A percentile compares a stretch with the other conserved stretches of the same genome.
Evolutionary conservation across 2,329 filamentous ascomycete genomes (phyloP).

Genomic region (Lecanicillium sp.): DNA sequence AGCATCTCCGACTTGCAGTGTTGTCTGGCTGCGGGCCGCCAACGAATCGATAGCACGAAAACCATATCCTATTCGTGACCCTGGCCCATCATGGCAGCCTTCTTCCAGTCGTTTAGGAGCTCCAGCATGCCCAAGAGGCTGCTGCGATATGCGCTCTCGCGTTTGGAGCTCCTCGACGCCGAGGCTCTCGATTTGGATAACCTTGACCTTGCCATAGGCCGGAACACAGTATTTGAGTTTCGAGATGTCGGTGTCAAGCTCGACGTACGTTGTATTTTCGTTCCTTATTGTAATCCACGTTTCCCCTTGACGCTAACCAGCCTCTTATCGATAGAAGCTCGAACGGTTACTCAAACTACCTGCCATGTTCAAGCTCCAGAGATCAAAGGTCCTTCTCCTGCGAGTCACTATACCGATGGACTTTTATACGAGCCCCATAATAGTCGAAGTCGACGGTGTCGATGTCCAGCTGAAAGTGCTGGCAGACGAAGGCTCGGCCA

Average conservation of each 20-base stretch:
- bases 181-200: slow-evolving; percentile 81
- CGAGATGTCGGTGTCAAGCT: slow-evolving; percentile 77
- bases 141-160: slow-evolving; percentile 76
- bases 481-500: slow-evolving; percentile 12
- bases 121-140: slow-evolving; percentile 83
- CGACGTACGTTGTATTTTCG: slow-evolving; percentile 45
- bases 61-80: too few species aligned
- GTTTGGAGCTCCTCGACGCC: slow-evolving; percentile 80
- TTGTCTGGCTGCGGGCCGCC: not conserved
- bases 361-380: slow-evolving; percentile 59
- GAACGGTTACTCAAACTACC: slow-evolving; percentile 68
- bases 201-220: slow-evolving; percentile 75
- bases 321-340: slow-evolving; percentile 57
- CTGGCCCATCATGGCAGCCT: slow-evolving; percentile 54
- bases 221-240: slow-evolving; percentile 76
- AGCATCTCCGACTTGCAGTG: not conserved
- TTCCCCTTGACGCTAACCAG: slow-evolving; percentile 7
- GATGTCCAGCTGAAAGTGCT: slow-evolving; percentile 58
- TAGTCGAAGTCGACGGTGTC: slow-evolving; percentile 74
- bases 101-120: slow-evolving; percentile 56
- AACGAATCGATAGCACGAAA: not conserved
- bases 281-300: too few species aligned
- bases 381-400: slow-evolving; percentile 67
- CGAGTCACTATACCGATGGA: slow-evolving; percentile 82
- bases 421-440: slow-evolving; percentile 77